These are phyloP conservation scores for Boletus smithii DNA, from an alignment of 1,284 basidiomycete species.

Conservation along the genomic window DNA sequence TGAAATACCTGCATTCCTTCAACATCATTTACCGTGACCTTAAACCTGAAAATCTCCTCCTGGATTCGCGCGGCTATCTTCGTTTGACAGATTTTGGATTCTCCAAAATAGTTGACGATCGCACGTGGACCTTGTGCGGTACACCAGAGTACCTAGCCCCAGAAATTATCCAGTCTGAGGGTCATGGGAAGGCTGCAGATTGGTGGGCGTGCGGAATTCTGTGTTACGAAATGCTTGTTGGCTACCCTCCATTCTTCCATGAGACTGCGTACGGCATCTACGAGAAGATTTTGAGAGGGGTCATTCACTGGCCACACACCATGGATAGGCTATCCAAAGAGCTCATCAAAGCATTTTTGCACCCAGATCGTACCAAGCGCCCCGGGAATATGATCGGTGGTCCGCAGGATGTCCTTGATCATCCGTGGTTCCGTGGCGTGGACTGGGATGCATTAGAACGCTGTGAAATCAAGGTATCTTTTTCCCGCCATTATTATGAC, in stretches of 20 bases:
- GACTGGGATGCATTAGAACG: conserved; percentile 83
- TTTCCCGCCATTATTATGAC: conserved; percentile 3
- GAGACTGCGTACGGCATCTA: conserved; percentile 93
- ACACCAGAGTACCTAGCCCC: conserved; percentile 97
- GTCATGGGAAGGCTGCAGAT: conserved; percentile 97
- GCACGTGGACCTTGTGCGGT: conserved; percentile 98
- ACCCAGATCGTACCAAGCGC: conserved; percentile 91
- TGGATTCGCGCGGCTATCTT: conserved; percentile 94
- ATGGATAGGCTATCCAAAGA: conserved; percentile 78
- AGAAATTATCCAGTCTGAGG: conserved; percentile 94
- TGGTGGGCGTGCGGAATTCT: conserved; percentile 99
- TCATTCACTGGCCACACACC: conserved; percentile 88
- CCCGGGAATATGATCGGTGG: conserved; percentile 94
- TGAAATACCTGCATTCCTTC: conserved; percentile 95
- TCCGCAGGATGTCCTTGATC: conserved; percentile 88
- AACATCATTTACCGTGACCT: conserved; percentile 99
- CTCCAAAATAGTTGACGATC: conserved; percentile 97
- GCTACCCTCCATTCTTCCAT: conserved; percentile 92
- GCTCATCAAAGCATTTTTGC: conserved; percentile 81
- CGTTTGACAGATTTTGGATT: conserved; percentile 99
- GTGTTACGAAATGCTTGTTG: conserved; percentile 97
- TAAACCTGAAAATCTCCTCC: conserved; percentile 95
- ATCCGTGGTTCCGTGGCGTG: conserved; percentile 94
- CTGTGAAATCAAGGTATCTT: conserved; percentile 68
- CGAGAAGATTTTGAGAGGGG: conserved; percentile 90